Evolutionary conservation across 495 filamentous ascomycete genomes (phyloP).

Genomic region (Penicillium bialowiezense): DNA sequence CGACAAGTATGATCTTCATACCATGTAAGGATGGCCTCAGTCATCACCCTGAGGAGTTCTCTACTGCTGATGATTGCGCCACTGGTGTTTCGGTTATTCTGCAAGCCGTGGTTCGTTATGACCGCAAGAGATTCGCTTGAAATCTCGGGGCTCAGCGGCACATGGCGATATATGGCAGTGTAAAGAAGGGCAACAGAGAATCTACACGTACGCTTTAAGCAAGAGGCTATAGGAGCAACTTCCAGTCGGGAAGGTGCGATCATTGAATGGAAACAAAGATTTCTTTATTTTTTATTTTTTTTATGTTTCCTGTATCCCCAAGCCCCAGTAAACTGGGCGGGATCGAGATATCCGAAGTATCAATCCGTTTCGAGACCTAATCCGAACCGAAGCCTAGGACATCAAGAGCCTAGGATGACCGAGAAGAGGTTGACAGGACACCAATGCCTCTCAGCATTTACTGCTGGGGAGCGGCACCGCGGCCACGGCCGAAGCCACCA

Average conservation of each 20-base stretch:
- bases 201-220: neutral
- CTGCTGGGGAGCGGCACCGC: slow-evolving; percentile 66
- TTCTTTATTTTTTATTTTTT: slow-evolving; percentile 30
- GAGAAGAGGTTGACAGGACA: slow-evolving; percentile 33
- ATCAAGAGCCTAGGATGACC: slow-evolving; percentile 37
- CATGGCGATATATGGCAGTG: too few species aligned
- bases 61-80: slow-evolving; percentile 59
- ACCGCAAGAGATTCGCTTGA: slow-evolving; percentile 40
- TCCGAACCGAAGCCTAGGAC: slow-evolving; percentile 30
- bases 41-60: slow-evolving; percentile 64
- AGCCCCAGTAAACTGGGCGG: slow-evolving; percentile 15
- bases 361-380: slow-evolving; percentile 34
- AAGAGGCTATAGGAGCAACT: slow-evolving; percentile 4
- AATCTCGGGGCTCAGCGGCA: too few species aligned
- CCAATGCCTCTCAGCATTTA: slow-evolving; percentile 34
- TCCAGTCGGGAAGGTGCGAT: slow-evolving; percentile 37
- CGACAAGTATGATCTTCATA: slow-evolving; percentile 67
- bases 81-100: slow-evolving; percentile 61
- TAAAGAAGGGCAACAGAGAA: neutral
- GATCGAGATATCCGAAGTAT: slow-evolving; percentile 23
- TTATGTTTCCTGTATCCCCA: slow-evolving; percentile 28
- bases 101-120: slow-evolving; percentile 59
- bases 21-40: slow-evolving; percentile 63
- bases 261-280: slow-evolving; percentile 24
- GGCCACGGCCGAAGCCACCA: slow-evolving; percentile 91